Base-by-base conservation (phyloP, 306 rosid genomes). In the Lathyrus sativus region DNA sequence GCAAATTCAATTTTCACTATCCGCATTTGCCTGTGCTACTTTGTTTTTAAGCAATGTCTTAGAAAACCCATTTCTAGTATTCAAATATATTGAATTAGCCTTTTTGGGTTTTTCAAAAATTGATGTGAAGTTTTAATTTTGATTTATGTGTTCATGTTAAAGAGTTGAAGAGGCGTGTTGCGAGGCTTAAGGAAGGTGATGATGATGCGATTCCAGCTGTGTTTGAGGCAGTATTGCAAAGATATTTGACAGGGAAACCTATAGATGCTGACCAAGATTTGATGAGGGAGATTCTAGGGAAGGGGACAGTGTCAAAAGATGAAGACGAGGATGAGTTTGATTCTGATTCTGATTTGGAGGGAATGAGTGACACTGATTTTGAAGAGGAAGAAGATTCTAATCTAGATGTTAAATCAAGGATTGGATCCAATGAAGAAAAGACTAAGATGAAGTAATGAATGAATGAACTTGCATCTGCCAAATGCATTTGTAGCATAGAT, bases 201-300 rank as follows among this genome's bases (percentile, higher is more conserved):
- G 60, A 12, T 0, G 92, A 81, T 22, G 89, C 95, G 10, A 62
- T 88, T 29, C 95, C 92, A 46, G 72, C 81, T 0, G 65, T 91
- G 33, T 91, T 91, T 73, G 92, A 88, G 77, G 92, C 88, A 24
- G 82, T 91, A 69, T 65, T 91, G 81, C 78, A 83, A 76, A 85
- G 89, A 71, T 80, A 74, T 73, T 79, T 91, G 35, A 55, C 84
- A 0, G 87, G 82, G 60, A 77, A 86, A 71, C 77, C 85, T 28
- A 92, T 79, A 17, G 88, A 84, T 49, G 83, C 35, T 43, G 86
- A 86, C 58, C 15, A 76, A 24, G 82, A 78, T 55, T 72, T 88
- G 85, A 85, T 83, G 85, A 85, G 26, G 78, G 87, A 86, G 7
- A 72, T 88, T 63, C 74, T 77, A 5, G 86, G 88, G 43, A 74